Base-by-base conservation (phyloP, 1,139 yeast species). In the Meyerozyma smithsonii region DNA sequence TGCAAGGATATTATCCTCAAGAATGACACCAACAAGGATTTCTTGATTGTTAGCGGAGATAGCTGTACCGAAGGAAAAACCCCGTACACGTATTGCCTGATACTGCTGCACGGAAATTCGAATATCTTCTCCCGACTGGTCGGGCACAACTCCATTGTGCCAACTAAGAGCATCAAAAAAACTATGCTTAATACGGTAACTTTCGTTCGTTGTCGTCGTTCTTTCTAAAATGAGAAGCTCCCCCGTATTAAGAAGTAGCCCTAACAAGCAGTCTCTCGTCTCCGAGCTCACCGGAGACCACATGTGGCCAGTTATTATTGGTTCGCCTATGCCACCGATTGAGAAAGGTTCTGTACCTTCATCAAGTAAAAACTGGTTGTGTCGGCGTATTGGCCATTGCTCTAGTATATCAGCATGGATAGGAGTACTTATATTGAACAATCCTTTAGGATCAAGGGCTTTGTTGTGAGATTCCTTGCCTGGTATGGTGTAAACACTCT, bases 181-280 rank as follows among this genome's bases (percentile, higher is more conserved):
- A 30, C 14, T 15, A 18, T 30, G 21, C 23, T 30, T 30, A n/a
- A 30, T 16, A 14, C 10, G 3, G 12, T 30, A 30, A 18, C 34
- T 30, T 30, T 30, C 34, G n/a, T 18, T 30, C 5, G 21, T 18
- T 19, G 21, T 16, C 21, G 12, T 30, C 3, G 34, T 18, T n/a
- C 34, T 11, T 18, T 17, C 34, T n/a, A 30, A 30, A 11, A 30
- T 17, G 7, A 69, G 42, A 10, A 69, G 48, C 42, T 71, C 77
- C 0, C 70, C 71, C 1, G 74, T 60, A 41, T 66, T 70, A 37
- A 62, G 59, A 18, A 70, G 48, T 1, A 66, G 63, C 0, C 65
- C 72, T 36, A 70, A 51, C 34, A 49, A 51, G 39, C 64, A 58
- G 36, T 64, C 66, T 39, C 64, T 58, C 4, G 60, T 51, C 8